These are phyloP conservation scores for Epichloe baconii DNA, from an alignment of 2,329 filamentous ascomycete genomes.

Conservation along the genomic window DNA sequence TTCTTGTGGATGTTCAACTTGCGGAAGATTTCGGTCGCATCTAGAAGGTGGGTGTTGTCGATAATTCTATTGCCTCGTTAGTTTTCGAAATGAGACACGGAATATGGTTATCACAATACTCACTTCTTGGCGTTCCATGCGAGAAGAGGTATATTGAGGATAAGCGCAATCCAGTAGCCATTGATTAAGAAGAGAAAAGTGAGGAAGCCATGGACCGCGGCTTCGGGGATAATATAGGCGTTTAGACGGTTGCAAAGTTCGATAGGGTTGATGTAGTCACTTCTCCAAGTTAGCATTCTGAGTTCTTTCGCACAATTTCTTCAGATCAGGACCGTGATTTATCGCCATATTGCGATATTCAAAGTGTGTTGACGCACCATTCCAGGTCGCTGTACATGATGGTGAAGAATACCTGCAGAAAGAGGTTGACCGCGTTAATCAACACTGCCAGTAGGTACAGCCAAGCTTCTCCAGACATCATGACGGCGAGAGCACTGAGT, in stretches of 20 bases:
- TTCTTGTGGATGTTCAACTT: slow-evolving; percentile 99
- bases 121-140: slow-evolving; percentile 98
- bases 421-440: slow-evolving; percentile 99
- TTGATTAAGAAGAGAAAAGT: slow-evolving; percentile 96
- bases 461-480: slow-evolving; percentile 97
- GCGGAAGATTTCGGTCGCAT: slow-evolving; percentile 98
- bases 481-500: slow-evolving; percentile 10
- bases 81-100: not conserved
- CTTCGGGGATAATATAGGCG: slow-evolving; percentile 98
- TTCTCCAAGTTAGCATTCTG: slow-evolving; percentile 23
- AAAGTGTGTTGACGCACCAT: slow-evolving; percentile 54
- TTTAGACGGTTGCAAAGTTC: slow-evolving; percentile 99
- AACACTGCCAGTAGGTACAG: slow-evolving; percentile 94
- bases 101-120: slow-evolving; percentile 23
- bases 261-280: slow-evolving; percentile 99
- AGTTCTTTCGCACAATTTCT: not conserved
- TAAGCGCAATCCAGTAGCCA: slow-evolving; percentile 89
- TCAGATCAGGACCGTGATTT: not conserved
- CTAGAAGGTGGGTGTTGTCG: slow-evolving; percentile 91
- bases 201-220: slow-evolving; percentile 90
- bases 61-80: slow-evolving; percentile 53
- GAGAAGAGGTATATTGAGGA: slow-evolving; percentile 84
- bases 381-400: slow-evolving; percentile 99
- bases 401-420: slow-evolving; percentile 99
- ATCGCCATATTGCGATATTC: not conserved